Evolutionary conservation across 2,329 filamentous ascomycete genomes (phyloP).

Genomic region (Colletotrichum magnum): DNA sequence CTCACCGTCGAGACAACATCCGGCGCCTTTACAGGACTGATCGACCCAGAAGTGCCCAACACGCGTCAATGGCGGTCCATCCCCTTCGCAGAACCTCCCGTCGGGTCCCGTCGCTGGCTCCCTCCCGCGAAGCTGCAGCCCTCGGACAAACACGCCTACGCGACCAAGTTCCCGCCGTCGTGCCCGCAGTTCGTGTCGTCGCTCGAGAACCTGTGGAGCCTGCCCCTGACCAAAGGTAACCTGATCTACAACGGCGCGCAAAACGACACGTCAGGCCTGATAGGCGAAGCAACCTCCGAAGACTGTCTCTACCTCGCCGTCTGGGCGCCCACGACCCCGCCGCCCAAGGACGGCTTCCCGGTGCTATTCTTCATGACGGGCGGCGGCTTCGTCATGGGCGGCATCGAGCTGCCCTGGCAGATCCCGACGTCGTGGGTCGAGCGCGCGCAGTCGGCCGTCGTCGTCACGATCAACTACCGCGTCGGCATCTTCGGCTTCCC

Average conservation of each 20-base stretch:
- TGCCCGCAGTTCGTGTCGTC: conserved; percentile 53
- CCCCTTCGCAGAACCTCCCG: conserved; percentile 54
- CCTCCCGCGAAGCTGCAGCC: conserved; percentile 46
- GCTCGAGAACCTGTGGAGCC: conserved; percentile 47
- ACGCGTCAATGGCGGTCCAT: conserved; percentile 55
- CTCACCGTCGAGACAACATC: conserved; percentile 50
- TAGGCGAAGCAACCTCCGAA: conserved; percentile 44
- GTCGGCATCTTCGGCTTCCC: conserved; percentile 43
- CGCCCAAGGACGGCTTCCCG: conserved; percentile 50
- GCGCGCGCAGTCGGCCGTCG: conserved; percentile 52
- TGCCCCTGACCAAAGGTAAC: conserved; percentile 41
- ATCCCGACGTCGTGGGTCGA: conserved; percentile 60
- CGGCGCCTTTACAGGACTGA: conserved; percentile 51
- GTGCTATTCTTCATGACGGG: conserved; percentile 64
- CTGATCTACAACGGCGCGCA: conserved; percentile 44
- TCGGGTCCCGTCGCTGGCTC: conserved; percentile 48
- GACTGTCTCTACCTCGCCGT: conserved; percentile 63
- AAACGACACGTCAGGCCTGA: conserved; percentile 42
- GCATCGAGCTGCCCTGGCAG: conserved; percentile 60
- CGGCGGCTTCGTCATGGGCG: conserved; percentile 60
- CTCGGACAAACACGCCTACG: conserved; percentile 45
- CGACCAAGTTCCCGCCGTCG: conserved; percentile 48
- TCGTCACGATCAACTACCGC: conserved; percentile 42
- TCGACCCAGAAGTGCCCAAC: conserved; percentile 49
- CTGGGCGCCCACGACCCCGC: conserved; percentile 52